Conservation (phyloP, 176 grass and related monocot species). For the Tillandsia leiboldiana region DNA sequence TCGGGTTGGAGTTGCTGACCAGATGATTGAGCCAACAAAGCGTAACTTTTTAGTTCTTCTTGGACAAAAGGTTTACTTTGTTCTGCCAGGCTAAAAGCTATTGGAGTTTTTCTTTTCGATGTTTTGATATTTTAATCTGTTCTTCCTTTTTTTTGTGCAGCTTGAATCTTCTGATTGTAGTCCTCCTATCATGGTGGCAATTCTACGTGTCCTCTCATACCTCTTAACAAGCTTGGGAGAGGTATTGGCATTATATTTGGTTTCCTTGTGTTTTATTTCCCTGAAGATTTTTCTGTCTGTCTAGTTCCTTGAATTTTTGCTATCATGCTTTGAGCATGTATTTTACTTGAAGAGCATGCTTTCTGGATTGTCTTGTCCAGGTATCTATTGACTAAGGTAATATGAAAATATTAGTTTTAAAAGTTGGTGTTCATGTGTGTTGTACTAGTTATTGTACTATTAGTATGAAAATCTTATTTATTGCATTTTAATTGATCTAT, state of each 20-base stretch:
- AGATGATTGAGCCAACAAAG: conserved; percentile 79
- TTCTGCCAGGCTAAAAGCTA: conserved; percentile 18
- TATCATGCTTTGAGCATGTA: conserved; percentile 1
- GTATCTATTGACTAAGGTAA: not conserved
- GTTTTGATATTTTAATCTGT: conserved; percentile 10
- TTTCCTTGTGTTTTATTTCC: not conserved
- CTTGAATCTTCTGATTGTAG: conserved; percentile 77
- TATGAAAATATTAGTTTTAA: not conserved
- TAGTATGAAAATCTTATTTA: too few species aligned
- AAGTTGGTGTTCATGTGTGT: too few species aligned
- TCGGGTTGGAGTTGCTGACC: conserved; percentile 84
- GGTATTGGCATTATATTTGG: conserved; percentile 37
- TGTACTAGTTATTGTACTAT: too few species aligned
- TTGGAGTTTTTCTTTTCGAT: conserved; percentile 5
- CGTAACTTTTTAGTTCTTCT: conserved; percentile 80
- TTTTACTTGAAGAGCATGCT: not conserved
- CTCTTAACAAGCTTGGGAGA: conserved; percentile 78
- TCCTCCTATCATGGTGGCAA: conserved; percentile 54
- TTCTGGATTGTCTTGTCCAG: not conserved
- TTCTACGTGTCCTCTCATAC: conserved; percentile 82
- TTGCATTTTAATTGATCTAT: too few species aligned
- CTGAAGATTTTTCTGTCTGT: not conserved
- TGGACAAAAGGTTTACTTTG: conserved; percentile 63
- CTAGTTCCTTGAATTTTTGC: not conserved
- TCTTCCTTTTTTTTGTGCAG: conserved; percentile 31